Base-by-base conservation (phyloP, 2,329 filamentous ascomycete genomes). In the Pseudocercospora vitis region DNA sequence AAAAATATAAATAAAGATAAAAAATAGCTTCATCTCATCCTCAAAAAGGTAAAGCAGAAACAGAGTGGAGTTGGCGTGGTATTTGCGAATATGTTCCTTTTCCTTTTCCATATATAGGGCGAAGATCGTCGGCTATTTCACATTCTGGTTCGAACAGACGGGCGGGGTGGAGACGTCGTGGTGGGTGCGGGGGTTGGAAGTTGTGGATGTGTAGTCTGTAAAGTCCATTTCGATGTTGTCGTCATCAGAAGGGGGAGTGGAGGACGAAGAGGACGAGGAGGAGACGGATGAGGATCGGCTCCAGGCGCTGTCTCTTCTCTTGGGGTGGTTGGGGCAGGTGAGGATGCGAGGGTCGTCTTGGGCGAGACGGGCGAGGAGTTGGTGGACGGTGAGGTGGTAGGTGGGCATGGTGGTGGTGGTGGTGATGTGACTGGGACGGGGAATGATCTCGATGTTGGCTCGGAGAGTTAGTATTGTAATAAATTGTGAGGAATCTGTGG, bases 321-420 rank as follows among this genome's bases (percentile, higher is more conserved):
- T 48, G 8, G 46, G 21, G 45, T 21, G 35, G 3, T n/a, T 46
- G 5, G 16, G 28, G n/a, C n/a, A 28, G 14, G 42, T 1, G 14
- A 12, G 4, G 14, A 28, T 45, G 24, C 12, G 42, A 16, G 28
- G 18, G 24, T 62, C 55, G 16, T 62, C 57, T 44, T 54, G 31
- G 3, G 60, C 51, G 19, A 62, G 51, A 19, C 60, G 55, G 11
- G 50, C 42, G 23, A 62, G 50, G 44, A 62, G 57, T 44, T 60
- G 51, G 46, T 62, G 57, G 32, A 60, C 50, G 18, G 57, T 60
- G 40, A 62, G 55, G 23, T 60, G 51, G 50, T 62, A 62, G 48
- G 57, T 60, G 4, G 60, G 53, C 60, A 62, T 62, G 29, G n/a
- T 55, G 46, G 9, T 7, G 19, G 9, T 24, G 8, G 7, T 40